Conservation (phyloP, 2,329 filamentous ascomycete genomes). For the Tricladium varicosporioides region DNA sequence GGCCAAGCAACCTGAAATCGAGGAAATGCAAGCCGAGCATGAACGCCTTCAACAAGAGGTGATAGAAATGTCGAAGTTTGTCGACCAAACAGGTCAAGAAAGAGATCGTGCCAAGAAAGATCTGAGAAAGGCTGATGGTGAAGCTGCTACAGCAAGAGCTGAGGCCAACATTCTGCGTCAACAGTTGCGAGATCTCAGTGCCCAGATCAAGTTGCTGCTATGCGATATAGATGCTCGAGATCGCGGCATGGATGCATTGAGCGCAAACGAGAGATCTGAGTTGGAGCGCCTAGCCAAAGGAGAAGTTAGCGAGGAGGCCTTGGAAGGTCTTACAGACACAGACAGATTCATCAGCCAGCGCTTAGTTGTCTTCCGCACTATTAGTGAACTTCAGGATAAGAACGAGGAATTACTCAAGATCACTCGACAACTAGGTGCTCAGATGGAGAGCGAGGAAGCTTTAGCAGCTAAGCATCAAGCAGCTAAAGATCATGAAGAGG, state of each 20-base stretch:
- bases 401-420: constrained; percentile 82
- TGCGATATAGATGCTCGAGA: constrained; percentile 83
- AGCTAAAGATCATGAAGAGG: constrained; percentile 65
- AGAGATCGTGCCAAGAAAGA: constrained; percentile 77
- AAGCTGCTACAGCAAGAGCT: constrained; percentile 59
- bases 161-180: constrained; percentile 80
- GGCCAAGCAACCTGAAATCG: constrained; percentile 80
- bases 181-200: constrained; percentile 84
- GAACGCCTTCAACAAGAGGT: constrained; percentile 78
- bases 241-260: constrained; percentile 71
- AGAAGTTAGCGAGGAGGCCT: constrained; percentile 67
- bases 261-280: constrained; percentile 68
- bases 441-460: constrained; percentile 90
- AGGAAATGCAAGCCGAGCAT: constrained; percentile 80
- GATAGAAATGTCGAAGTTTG: constrained; percentile 78
- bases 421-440: constrained; percentile 78
- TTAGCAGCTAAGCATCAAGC: constrained; percentile 62
- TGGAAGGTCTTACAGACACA: constrained; percentile 77
- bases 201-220: constrained; percentile 85
- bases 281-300: constrained; percentile 76
- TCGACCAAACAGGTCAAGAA: constrained; percentile 78
- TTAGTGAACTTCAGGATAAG: constrained; percentile 81
- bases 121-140: constrained; percentile 73
- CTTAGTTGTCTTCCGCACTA: constrained; percentile 84
- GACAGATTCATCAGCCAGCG: constrained; percentile 87